Conservation (phyloP, 805 yeast species). For the Candida yuanshanica region DNA sequence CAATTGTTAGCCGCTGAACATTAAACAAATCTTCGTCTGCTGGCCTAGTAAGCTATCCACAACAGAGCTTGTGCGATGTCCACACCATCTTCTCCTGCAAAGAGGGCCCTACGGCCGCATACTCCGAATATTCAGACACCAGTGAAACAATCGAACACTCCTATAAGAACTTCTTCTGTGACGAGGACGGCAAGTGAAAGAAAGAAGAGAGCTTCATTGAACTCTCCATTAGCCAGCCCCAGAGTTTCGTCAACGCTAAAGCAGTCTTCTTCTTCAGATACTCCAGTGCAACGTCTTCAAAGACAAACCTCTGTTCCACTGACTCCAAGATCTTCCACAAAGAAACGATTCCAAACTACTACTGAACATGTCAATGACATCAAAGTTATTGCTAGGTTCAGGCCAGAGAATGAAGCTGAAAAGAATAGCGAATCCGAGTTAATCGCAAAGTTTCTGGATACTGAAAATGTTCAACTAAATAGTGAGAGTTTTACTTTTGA, state of each 20-base stretch:
- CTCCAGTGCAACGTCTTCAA: neutral
- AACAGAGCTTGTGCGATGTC: too few relatives aligned
- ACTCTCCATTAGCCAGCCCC: neutral
- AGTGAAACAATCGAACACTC: neutral
- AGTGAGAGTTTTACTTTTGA: slow-evolving; percentile 51
- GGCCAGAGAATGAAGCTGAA: slow-evolving; percentile 47
- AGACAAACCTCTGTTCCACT: neutral
- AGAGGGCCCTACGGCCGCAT: neutral
- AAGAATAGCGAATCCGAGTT: slow-evolving; percentile 5
- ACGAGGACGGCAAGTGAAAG: neutral
- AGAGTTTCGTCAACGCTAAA: neutral
- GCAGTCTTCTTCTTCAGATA: neutral
- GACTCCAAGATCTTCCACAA: neutral
- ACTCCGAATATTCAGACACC: neutral
- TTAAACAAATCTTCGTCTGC: too few relatives aligned
- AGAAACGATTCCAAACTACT: neutral
- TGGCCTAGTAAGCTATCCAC: too few relatives aligned
- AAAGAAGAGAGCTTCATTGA: neutral
- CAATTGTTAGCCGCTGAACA: neutral
- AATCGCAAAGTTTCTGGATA: neutral
- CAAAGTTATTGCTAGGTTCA: slow-evolving; percentile 66
- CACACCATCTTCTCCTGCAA: neutral
- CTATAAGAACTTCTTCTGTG: neutral
- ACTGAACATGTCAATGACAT: slow-evolving; percentile 32
- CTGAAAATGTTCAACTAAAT: slow-evolving; percentile 2